phyloP scores from a whole-genome alignment of 805 yeast genomes.

The Candida dendrica region DNA sequence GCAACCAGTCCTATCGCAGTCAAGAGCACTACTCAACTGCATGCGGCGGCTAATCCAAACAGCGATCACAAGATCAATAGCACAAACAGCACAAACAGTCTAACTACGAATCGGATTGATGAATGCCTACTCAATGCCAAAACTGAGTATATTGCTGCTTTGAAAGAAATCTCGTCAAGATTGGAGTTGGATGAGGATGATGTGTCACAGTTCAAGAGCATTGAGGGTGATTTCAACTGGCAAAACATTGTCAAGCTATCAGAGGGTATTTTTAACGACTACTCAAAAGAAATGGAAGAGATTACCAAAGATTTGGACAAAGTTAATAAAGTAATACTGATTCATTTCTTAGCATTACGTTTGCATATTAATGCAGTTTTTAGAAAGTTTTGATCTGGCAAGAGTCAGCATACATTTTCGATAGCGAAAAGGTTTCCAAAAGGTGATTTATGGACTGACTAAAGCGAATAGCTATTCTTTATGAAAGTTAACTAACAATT shows the following conservation, averaged over 20 bases:
- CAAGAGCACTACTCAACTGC: neutral
- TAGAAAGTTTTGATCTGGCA: slow-evolving; percentile 21
- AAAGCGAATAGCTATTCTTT: neutral
- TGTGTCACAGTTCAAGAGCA: neutral
- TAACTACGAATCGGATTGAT: neutral
- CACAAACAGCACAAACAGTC: neutral
- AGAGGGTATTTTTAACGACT: slow-evolving; percentile 6
- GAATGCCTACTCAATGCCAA: neutral
- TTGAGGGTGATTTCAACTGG: neutral
- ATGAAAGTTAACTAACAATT: neutral
- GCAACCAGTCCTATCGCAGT: slow-evolving; percentile 4
- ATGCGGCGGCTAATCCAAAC: neutral
- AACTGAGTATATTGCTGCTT: neutral
- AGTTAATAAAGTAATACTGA: slow-evolving; percentile 11
- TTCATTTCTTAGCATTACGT: neutral
- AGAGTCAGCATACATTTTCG: slow-evolving; percentile 17
- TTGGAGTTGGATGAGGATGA: neutral
- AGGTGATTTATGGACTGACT: slow-evolving; percentile 1
- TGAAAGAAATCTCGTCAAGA: neutral
- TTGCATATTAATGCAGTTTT: neutral
- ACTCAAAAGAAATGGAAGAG: slow-evolving; percentile 14
- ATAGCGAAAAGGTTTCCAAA: slow-evolving; percentile 14
- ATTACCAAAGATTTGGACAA: slow-evolving; percentile 16
- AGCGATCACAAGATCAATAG: too few species aligned
- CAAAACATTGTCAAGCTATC: neutral